These are phyloP conservation scores for Papiliotrema laurentii DNA, from an alignment of 1,284 basidiomycete genomes.

Conservation along the genomic window DNA sequence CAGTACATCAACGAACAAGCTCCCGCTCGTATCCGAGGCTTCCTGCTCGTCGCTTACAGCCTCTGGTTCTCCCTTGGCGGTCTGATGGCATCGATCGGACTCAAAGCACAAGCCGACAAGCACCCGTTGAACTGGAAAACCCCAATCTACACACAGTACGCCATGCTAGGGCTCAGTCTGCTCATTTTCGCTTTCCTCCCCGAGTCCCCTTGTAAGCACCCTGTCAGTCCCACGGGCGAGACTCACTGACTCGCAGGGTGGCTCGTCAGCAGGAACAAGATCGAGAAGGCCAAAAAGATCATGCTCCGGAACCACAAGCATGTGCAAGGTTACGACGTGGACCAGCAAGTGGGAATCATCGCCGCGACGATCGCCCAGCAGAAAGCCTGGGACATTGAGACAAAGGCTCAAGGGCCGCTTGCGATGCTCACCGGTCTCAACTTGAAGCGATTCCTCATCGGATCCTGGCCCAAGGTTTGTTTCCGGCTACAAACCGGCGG, in stretches of 20 bases:
- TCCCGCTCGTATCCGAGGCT: constrained; percentile 1
- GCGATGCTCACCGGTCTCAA: constrained; percentile 12
- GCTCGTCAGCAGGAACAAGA: constrained; percentile 14
- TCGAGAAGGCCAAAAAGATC: constrained; percentile 13
- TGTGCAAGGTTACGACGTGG: constrained; percentile 25
- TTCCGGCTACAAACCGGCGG: background rate
- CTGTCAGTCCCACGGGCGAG: background rate
- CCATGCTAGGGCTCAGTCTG: constrained; percentile 11
- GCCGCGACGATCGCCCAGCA: constrained; percentile 23
- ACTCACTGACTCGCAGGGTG: background rate
- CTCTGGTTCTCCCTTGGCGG: constrained; percentile 1
- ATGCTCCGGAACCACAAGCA: constrained; percentile 17
- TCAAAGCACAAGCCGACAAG: background rate
- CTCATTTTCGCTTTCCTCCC: constrained; percentile 17
- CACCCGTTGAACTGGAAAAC: constrained; percentile 2
- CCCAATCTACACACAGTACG: background rate
- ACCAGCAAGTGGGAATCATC: constrained; percentile 23
- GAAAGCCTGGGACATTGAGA: background rate
- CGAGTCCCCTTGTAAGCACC: constrained; percentile 18
- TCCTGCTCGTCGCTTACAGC: constrained; percentile 5
- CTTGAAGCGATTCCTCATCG: constrained; percentile 7
- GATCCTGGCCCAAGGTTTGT: constrained; percentile 13
- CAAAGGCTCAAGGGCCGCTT: background rate
- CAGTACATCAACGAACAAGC: constrained; percentile 7
- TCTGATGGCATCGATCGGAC: background rate